Conservation (phyloP, 495 filamentous ascomycete genomes). For the Trichocladium antarcticum region DNA sequence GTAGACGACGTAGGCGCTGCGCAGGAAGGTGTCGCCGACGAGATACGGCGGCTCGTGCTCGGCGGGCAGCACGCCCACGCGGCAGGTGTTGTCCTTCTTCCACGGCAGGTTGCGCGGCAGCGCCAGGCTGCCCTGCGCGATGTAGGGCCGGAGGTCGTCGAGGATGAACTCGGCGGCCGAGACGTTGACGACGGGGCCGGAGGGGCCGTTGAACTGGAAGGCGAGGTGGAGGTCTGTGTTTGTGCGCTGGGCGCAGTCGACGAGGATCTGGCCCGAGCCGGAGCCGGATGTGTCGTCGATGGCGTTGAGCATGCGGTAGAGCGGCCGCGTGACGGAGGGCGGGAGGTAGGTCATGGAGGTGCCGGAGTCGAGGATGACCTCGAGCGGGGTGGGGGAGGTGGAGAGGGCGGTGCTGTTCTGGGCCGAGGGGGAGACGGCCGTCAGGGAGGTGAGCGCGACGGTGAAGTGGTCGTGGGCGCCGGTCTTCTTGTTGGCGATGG, state of each 20-base stretch:
- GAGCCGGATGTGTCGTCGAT: conserved; percentile 42
- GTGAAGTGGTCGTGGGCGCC: conserved; percentile 48
- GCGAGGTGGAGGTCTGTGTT: conserved; percentile 45
- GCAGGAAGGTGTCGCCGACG: conserved; percentile 81
- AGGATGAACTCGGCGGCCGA: conserved; percentile 63
- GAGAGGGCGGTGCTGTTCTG: conserved; percentile 31
- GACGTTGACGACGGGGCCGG: conserved; percentile 54
- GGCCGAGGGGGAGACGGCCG: conserved; percentile 22
- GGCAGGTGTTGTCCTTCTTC: conserved; percentile 36
- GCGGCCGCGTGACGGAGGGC: conserved; percentile 43
- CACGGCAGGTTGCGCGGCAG: conserved; percentile 31
- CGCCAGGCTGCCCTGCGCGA: conserved; percentile 2
- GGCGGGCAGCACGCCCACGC: conserved; percentile 61
- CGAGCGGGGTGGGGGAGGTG: conserved; percentile 42
- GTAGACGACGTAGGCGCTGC: conserved; percentile 81
- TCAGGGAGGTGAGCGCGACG: conserved; percentile 52
- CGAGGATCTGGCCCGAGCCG: conserved; percentile 35
- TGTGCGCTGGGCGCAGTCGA: conserved; percentile 56
- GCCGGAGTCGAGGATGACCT: conserved; percentile 75
- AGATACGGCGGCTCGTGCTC: conserved; percentile 52
- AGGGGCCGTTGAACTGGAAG: conserved; percentile 54
- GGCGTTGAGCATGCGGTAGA: conserved; percentile 51
- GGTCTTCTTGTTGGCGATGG: conserved; percentile 39
- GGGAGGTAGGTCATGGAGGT: conserved; percentile 75
- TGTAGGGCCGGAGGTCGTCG: conserved; percentile 32